These are phyloP conservation scores for Dryas drummondii DNA, from an alignment of 306 rosid genomes.

Conservation along the genomic window DNA sequence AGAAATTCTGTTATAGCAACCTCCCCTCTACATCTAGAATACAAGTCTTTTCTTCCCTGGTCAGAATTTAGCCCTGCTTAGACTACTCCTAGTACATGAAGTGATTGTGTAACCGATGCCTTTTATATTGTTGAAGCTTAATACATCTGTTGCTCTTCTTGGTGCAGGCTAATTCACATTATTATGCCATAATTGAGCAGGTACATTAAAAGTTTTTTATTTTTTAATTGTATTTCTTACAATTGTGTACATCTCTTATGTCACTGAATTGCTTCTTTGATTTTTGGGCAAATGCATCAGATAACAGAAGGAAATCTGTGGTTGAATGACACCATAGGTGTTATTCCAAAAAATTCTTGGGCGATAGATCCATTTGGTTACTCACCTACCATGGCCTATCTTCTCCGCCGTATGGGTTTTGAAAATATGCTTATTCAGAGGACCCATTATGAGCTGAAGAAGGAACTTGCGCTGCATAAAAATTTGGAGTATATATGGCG, in stretches of 20 bases:
- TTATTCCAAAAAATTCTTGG: constrained; percentile 95
- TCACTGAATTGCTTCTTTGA: constrained; percentile 16
- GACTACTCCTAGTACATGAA: constrained; percentile 4
- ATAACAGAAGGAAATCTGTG: constrained; percentile 91
- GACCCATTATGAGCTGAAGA: constrained; percentile 96
- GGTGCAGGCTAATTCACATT: constrained; percentile 98
- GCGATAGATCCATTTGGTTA: constrained; percentile 99
- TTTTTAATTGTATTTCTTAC: not conserved
- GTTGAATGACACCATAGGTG: constrained; percentile 90
- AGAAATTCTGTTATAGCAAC: not conserved
- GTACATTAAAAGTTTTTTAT: constrained; percentile 36
- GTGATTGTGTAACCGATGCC: too few species aligned
- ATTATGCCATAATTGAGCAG: constrained; percentile 93
- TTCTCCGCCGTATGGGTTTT: constrained; percentile 99
- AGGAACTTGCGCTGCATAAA: constrained; percentile 86
- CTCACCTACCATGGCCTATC: constrained; percentile 98
- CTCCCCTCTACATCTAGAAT: not conserved
- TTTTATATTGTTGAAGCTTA: constrained; percentile 6
- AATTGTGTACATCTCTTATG: not conserved
- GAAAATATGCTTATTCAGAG: constrained; percentile 99
- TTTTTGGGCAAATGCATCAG: constrained; percentile 49
- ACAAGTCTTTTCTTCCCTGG: not conserved
- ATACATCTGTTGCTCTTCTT: constrained; percentile 22
- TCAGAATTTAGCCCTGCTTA: not conserved
- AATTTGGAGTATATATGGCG: constrained; percentile 93